phyloP scores from a whole-genome alignment of 768 basidiomycete species.

The Trametes maxima region DNA sequence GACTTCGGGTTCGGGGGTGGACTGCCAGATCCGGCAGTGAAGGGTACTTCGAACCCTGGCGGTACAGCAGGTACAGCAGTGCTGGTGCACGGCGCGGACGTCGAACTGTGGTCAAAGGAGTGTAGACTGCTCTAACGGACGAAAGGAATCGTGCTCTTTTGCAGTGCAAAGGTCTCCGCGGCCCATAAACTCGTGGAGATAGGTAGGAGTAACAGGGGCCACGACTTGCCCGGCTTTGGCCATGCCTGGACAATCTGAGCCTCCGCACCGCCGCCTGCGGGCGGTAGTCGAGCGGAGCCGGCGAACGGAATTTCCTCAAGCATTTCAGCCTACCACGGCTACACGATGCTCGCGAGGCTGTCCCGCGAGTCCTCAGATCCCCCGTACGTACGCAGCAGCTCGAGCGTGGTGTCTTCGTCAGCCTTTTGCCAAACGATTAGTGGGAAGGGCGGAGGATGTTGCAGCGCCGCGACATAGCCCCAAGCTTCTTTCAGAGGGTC shows the following conservation, averaged over 20 bases:
- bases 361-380: constrained; percentile 11
- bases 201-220: not conserved
- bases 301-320: constrained; percentile 14
- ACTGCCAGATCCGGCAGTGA: too few species aligned
- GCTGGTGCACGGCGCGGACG: not conserved
- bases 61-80: not conserved
- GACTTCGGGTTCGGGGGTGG: too few species aligned
- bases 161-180: not conserved
- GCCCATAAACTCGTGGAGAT: not conserved
- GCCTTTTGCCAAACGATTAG: constrained; percentile 3
- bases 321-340: constrained; percentile 3
- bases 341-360: not conserved
- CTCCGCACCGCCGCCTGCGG: not conserved
- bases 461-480: constrained; percentile 15
- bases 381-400: constrained; percentile 18
- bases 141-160: not conserved
- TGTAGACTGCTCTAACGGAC: not conserved
- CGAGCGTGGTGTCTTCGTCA: constrained; percentile 14
- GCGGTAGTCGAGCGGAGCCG: not conserved
- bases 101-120: not conserved
- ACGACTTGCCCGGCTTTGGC: not conserved
- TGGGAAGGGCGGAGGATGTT: constrained; percentile 13
- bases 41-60: too few species aligned
- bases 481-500: constrained; percentile 10
- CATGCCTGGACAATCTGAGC: too few species aligned